Conservation (phyloP, 2,329 filamentous ascomycete species). For the Trichocomaceae sp. region DNA sequence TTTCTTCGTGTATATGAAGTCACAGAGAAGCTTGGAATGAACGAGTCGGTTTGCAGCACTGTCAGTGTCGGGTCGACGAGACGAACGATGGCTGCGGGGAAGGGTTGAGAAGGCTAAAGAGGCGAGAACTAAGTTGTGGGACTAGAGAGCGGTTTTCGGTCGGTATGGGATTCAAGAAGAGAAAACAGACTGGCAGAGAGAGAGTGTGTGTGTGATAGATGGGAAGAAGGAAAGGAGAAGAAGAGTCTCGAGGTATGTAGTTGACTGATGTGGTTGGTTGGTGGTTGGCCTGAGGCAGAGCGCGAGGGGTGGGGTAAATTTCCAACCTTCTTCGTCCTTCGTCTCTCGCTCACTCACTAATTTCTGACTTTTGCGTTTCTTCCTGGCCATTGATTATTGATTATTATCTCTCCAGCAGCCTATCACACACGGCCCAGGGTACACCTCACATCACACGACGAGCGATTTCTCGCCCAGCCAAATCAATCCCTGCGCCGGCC, state of each 20-base stretch:
- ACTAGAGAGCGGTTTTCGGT: not conserved
- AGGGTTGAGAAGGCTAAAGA: not conserved
- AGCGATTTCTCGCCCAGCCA: not conserved
- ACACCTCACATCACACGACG: not conserved
- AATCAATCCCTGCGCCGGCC: not conserved
- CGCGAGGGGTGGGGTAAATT: not conserved
- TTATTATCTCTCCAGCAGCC: not conserved
- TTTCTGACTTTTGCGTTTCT: not conserved
- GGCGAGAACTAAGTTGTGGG: not conserved
- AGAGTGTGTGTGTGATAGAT: no score
- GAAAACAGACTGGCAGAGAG: not conserved
- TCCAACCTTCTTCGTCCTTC: not conserved
- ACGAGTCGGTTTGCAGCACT: not conserved
- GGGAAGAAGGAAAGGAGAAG: not conserved
- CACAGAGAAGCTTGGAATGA: not conserved
- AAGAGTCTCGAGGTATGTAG: not conserved
- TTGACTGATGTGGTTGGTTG: not conserved
- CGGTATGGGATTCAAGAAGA: not conserved
- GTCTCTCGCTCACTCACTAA: not conserved
- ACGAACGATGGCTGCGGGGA: not conserved
- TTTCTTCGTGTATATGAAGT: not conserved
- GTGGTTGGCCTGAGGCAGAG: not conserved
- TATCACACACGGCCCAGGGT: not conserved
- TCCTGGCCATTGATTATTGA: not conserved
- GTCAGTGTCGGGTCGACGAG: not conserved